phyloP scores from a whole-genome alignment of 23 red algal species.

The Pyropia yezoensis region DNA sequence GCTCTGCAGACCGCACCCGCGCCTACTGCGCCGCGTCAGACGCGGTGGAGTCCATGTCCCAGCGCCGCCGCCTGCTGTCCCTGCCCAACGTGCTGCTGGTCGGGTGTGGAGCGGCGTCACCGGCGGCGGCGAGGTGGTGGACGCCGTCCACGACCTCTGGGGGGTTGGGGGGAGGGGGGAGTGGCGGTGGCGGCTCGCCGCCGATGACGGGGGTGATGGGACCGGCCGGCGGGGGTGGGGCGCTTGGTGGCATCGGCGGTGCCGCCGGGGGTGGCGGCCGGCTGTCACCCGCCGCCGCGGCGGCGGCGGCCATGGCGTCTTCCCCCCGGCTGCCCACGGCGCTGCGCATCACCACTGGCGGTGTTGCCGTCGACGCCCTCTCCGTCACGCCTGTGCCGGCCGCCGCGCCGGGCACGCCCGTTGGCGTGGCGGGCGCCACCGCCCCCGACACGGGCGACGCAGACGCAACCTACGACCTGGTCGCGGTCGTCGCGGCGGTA shows the following conservation, averaged over 20 bases:
- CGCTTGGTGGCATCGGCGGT: too few species aligned
- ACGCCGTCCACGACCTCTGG: not conserved
- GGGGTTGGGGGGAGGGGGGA: not conserved
- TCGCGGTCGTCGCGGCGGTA: slow-evolving; percentile 42
- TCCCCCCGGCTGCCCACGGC: too few species aligned
- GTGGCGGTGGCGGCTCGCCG: too few species aligned
- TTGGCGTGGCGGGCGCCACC: not conserved
- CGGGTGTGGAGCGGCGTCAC: slow-evolving; percentile 31
- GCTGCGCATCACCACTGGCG: too few species aligned
- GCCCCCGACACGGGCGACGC: slow-evolving; percentile 18
- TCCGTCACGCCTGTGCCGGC: too few species aligned
- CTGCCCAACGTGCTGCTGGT: slow-evolving; percentile 65
- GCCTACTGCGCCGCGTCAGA: slow-evolving; percentile 54
- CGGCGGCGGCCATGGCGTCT: too few species aligned
- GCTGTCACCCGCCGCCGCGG: too few species aligned
- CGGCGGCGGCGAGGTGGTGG: slow-evolving; percentile 38
- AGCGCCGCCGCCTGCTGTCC: slow-evolving; percentile 35
- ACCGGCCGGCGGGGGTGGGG: too few species aligned
- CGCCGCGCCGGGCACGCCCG: too few species aligned
- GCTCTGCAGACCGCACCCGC: slow-evolving; percentile 23
- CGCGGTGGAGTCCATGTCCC: slow-evolving; percentile 57
- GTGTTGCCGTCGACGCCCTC: too few species aligned
- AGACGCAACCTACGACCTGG: slow-evolving; percentile 49
- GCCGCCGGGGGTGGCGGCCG: too few species aligned
- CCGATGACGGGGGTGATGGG: too few species aligned